A percentile compares a stretch with the other conserved stretches of the same genome.
Evolutionary conservation across 306 rosid genomes (phyloP).

Genomic region (Castanospermum australe): DNA sequence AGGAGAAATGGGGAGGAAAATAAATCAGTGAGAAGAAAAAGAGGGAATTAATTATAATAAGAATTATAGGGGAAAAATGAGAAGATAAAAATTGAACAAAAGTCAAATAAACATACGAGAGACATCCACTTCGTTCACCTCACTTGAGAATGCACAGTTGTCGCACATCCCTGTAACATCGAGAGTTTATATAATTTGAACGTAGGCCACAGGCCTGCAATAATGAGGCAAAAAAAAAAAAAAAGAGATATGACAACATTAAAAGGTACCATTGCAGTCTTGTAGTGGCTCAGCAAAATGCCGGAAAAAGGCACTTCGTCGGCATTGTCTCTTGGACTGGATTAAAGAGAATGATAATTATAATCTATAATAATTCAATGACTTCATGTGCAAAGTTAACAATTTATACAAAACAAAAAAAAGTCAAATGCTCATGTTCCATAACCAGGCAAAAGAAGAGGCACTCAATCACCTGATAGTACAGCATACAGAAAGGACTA

Average conservation of each 20-base stretch:
- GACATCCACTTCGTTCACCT: slow-evolving; percentile 74
- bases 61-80: not conserved
- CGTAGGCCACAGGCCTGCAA: not conserved
- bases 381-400: not conserved
- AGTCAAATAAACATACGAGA: slow-evolving; percentile 51
- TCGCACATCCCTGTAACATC: slow-evolving; percentile 83
- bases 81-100: slow-evolving; percentile 24
- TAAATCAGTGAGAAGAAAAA: not conserved
- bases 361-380: not conserved
- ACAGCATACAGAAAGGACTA: slow-evolving; percentile 15
- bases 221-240: not conserved
- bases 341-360: slow-evolving; percentile 22
- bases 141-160: slow-evolving; percentile 74
- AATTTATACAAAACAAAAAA: slow-evolving; percentile 4
- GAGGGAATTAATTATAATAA: slow-evolving; percentile 6
- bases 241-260: slow-evolving; percentile 12
- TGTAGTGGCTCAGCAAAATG: slow-evolving; percentile 91
- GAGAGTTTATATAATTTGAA: slow-evolving; percentile 10
- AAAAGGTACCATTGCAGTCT: slow-evolving; percentile 80
- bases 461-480: not conserved
- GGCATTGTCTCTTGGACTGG: slow-evolving; percentile 82
- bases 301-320: slow-evolving; percentile 72
- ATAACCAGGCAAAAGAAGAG: not conserved
- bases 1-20: not conserved
- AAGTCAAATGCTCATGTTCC: not conserved